These are phyloP conservation scores for Taxawa tesnikishii DNA, from an alignment of 2,329 filamentous ascomycete species.

Conservation along the genomic window DNA sequence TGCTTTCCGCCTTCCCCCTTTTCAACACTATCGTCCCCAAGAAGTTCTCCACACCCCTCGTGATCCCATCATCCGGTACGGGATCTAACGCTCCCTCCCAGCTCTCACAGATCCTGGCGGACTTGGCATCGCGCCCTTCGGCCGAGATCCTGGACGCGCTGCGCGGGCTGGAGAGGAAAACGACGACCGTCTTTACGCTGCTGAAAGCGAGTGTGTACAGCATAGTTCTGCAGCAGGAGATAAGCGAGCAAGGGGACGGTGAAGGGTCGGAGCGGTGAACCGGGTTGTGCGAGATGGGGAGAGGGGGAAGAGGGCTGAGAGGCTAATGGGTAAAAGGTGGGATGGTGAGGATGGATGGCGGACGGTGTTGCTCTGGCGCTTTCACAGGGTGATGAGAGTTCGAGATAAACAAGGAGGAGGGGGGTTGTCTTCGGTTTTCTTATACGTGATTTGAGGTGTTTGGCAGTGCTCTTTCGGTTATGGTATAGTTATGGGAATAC, in stretches of 20 bases:
- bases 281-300: no score
- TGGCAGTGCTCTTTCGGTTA: no score
- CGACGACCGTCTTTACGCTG: slow-evolving; percentile 84
- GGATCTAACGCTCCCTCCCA: no score
- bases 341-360: no score
- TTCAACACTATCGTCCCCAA: not conserved
- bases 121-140: slow-evolving; percentile 49
- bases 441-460: no score
- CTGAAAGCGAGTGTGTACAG: slow-evolving; percentile 98
- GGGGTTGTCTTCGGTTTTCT: no score
- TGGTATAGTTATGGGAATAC: no score
- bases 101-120: slow-evolving; percentile 48
- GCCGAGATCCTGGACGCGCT: slow-evolving; percentile 78
- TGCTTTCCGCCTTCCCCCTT: not conserved
- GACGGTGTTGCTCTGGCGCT: no score
- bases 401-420: no score
- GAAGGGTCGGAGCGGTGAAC: not conserved
- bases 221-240: slow-evolving; percentile 96
- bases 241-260: slow-evolving; percentile 50
- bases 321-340: no score
- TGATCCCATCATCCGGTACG: not conserved
- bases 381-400: no score
- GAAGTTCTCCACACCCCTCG: not conserved
- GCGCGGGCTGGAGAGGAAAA: slow-evolving; percentile 83
- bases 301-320: no score